A percentile compares a stretch with the other conserved stretches of the same genome.
phyloP scores from a whole-genome alignment of 202 grass and related monocot species.

The Setaria viridis region DNA sequence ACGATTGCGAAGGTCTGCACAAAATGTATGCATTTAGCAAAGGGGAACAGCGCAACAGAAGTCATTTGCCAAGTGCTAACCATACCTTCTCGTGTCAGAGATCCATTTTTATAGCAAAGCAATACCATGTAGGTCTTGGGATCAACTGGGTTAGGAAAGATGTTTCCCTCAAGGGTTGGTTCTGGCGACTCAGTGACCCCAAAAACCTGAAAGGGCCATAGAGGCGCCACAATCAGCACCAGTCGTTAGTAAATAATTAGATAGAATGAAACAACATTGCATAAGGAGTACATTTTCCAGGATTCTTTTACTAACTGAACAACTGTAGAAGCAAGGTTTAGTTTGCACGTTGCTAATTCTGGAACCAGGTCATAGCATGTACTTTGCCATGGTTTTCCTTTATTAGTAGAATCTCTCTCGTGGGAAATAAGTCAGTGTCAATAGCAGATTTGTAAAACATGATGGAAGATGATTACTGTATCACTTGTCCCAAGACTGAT shows the following conservation, averaged over 20 bases:
- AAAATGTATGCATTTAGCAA: constrained; percentile 25
- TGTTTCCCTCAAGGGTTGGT: constrained; percentile 61
- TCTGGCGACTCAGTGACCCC: constrained; percentile 50
- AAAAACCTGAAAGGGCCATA: constrained; percentile 53
- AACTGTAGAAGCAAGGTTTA: neutral
- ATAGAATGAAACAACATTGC: neutral
- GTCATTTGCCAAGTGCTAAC: constrained; percentile 1
- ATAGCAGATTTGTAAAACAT: neutral
- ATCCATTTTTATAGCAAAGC: constrained; percentile 87
- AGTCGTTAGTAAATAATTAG: neutral
- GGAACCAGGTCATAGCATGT: neutral
- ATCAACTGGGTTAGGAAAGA: constrained; percentile 71
- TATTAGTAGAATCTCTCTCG: neutral
- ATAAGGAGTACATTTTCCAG: neutral
- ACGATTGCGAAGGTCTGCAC: constrained; percentile 65
- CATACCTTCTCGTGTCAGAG: constrained; percentile 72
- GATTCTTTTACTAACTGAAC: neutral
- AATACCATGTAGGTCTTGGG: constrained; percentile 72
- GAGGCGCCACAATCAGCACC: neutral
- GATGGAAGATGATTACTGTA: constrained; percentile 63
- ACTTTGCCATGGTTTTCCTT: neutral
- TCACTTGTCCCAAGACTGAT: constrained; percentile 96
- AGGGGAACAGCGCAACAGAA: neutral
- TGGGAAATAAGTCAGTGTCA: neutral
- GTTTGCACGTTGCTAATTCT: neutral